Base-by-base conservation (phyloP, 805 yeast genomes). In the Spathaspora passalidarum region DNA sequence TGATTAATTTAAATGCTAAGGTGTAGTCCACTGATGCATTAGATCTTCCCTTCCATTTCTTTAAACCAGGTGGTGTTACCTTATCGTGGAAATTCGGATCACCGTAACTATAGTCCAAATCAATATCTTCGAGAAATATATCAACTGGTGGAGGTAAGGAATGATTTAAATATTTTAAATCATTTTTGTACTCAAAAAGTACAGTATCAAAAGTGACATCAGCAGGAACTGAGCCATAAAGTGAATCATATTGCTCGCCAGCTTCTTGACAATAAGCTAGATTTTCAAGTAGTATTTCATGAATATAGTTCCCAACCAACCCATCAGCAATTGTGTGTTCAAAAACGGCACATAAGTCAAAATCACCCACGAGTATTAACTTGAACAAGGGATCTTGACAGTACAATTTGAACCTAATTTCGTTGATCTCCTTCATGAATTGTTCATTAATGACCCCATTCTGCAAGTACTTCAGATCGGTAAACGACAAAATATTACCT, bases 251-350 rank as follows among this genome's bases (percentile, higher is more conserved):
- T 2, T 16, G 14, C 34, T 53, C 48, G 8, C 2, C 13, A 29
- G n/a, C 14, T 16, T 42, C 42, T 23, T 7, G 22, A 42, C 47
- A 40, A 29, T 20, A 53, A 2, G 59, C 60, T 42, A 67, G 48
- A 38, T 59, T 60, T 14, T 62, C 60, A 32, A 68, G 49, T 18
- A 69, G 57, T 4, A 61, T 54, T 49, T 69, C 69, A 43, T 69
- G 73, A 51, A 69, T 63, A 39, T 53, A 53, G 23, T 52, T 55
- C 0, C 65, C 73, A 8, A 61, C 69, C 5, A 68, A 53, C 1
- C 75, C 75, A 48, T 70, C 75, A n/a, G 62, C 62, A 11, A 68
- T 56, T 5, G 73, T 62, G 49, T 70, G 76, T 42, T 70, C 76
- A 19, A 66, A 60, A 0, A 57, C 55, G 2, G 45, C 64, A 3